Conservation (phyloP, 1,284 basidiomycete genomes). For the Fomitopsis schrenkii region DNA sequence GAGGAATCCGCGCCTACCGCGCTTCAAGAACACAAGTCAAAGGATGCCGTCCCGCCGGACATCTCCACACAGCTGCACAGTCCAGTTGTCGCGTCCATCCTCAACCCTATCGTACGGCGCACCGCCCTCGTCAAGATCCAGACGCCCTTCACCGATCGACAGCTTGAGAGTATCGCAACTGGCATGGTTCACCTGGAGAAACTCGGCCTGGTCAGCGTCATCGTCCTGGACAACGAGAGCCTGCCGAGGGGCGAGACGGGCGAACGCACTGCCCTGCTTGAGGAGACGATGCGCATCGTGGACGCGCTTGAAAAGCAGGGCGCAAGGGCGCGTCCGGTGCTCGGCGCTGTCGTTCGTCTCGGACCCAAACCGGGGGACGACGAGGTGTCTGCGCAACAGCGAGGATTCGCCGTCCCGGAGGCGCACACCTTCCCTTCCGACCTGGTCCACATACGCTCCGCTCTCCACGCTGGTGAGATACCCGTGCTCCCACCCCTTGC, state of each 20-base stretch:
- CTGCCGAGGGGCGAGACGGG: conserved; percentile 64
- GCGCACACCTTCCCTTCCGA: conserved; percentile 75
- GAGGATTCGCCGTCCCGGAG: conserved; percentile 51
- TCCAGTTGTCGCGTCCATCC: conserved; percentile 75
- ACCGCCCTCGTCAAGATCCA: conserved; percentile 97
- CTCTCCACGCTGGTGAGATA: conserved; percentile 90
- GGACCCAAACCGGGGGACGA: conserved; percentile 67
- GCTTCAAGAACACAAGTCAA: conserved; percentile 14
- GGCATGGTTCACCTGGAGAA: conserved; percentile 96
- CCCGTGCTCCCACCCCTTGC: conserved; percentile 96
- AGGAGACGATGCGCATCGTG: conserved; percentile 84
- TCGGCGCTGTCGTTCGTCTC: conserved; percentile 82
- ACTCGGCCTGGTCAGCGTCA: conserved; percentile 91
- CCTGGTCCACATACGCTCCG: conserved; percentile 80
- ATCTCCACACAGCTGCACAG: conserved; percentile 35
- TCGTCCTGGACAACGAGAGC: conserved; percentile 90
- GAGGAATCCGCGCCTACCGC: conserved; percentile 8
- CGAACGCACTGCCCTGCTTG: conserved; percentile 57
- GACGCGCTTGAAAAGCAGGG: conserved; percentile 81
- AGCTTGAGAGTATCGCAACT: conserved; percentile 90
- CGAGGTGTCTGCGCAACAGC: conserved; percentile 13
- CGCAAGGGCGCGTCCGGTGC: conserved; percentile 82
- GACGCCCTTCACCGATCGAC: conserved; percentile 94
- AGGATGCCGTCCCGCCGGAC: conserved; percentile 22
- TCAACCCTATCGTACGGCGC: conserved; percentile 78